Evolutionary conservation across 345 rosid genomes (phyloP).

Genomic region (Iberis pinnata): DNA sequence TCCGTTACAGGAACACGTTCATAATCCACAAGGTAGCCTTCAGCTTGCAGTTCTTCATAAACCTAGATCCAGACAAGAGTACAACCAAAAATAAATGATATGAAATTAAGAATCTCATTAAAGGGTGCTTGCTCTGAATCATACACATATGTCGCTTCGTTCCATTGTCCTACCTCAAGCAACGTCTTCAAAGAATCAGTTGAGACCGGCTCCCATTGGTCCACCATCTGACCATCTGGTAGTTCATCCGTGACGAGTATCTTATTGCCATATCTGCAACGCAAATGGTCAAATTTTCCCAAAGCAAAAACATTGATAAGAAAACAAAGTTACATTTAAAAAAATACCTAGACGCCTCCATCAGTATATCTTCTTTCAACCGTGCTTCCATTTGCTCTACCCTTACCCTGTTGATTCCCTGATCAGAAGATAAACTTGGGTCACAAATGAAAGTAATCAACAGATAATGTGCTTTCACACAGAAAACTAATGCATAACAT

Average conservation of each 20-base stretch:
- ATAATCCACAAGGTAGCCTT: slow-evolving; percentile 81
- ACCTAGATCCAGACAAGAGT: slow-evolving; percentile 39
- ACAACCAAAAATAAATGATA: slow-evolving; percentile 6
- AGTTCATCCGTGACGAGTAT: slow-evolving; percentile 98
- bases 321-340: slow-evolving; percentile 12
- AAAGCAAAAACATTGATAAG: slow-evolving; percentile 11
- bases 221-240: slow-evolving; percentile 98
- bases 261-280: slow-evolving; percentile 85
- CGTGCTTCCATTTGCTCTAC: slow-evolving; percentile 97
- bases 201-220: slow-evolving; percentile 95
- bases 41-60: slow-evolving; percentile 72
- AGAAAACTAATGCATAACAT: not conserved
- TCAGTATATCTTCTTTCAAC: slow-evolving; percentile 77
- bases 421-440: slow-evolving; percentile 15
- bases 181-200: slow-evolving; percentile 85
- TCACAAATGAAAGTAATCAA: slow-evolving; percentile 22
- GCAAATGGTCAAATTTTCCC: slow-evolving; percentile 23
- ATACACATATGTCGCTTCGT: slow-evolving; percentile 8
- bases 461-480: not conserved
- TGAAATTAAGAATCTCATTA: slow-evolving; percentile 17
- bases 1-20: slow-evolving; percentile 97
- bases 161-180: slow-evolving; percentile 48
- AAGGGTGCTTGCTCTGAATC: slow-evolving; percentile 5
- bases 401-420: slow-evolving; percentile 90
- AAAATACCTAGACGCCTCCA: slow-evolving; percentile 77